Base-by-base conservation (phyloP, 345 rosid genomes). In the Triadica sebifera region DNA sequence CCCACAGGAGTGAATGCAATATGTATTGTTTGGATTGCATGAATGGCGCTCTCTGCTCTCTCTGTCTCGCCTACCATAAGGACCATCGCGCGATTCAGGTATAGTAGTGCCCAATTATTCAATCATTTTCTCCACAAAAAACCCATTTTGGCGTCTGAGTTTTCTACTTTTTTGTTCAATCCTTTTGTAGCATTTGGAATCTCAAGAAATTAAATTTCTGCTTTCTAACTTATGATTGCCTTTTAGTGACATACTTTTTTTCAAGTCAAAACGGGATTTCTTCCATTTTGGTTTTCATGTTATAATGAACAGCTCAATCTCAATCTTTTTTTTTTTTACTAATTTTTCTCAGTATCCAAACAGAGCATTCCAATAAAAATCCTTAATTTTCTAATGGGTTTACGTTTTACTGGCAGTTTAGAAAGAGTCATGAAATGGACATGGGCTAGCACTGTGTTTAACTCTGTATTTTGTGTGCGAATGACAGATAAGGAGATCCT, bases 1-100 rank as follows among this genome's bases (percentile, higher is more conserved):
- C 93, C 20, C 89, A 87, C 72, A 89, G 84, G 82, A 85, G 88
- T 67, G 93, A 89, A 77, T 85, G 90, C 81, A 89, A 89, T 65
- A 89, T 84, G 90, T 87, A 80, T 20, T 89, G 90, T 77, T 80
- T 87, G 79, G 93, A 84, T 62, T 89, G 93, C 37, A 78, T 72
- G 80, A 79, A 84, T 52, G 93, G 90, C 11, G 74, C 93, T 51
- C 85, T 87, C 45, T 89, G 93, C 65, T 87, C 90, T 69, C 75
- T 82, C 39, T 89, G 90, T 62, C 88, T 87, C 39, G 62, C 85
- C 65, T 57, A 75, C 62, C 93, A 89, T 75, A 81, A 80, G 78
- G 87, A 87, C 49, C 93, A 89, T 59, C 78, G 75, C 15, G 75
- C 80, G 12, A 89, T 89, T 74, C 93, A 89, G 90, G 92, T 88